Evolutionary conservation across 768 basidiomycete species (phyloP).

Genomic region (Mycena albidolilacea): DNA sequence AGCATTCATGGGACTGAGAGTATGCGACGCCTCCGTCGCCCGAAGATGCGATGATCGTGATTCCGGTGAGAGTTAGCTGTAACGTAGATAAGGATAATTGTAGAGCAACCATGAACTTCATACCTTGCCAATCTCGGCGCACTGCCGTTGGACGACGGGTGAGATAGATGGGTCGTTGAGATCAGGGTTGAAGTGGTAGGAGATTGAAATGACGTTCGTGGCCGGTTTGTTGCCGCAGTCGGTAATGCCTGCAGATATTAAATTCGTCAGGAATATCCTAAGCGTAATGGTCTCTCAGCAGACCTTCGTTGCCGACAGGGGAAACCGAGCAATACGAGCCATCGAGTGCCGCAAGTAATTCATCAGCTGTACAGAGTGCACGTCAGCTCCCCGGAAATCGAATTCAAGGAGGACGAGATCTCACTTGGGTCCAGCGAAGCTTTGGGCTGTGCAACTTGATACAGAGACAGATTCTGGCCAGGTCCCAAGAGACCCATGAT

Average conservation of each 20-base stretch:
- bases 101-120: background rate
- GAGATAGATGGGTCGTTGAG: constrained; percentile 30
- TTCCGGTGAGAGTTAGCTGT: constrained; percentile 26
- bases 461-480: constrained; percentile 28
- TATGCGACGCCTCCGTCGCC: constrained; percentile 33
- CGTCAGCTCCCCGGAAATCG: background rate
- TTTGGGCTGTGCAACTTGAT: constrained; percentile 24
- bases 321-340: constrained; percentile 25
- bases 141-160: constrained; percentile 30
- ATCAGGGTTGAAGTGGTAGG: constrained; percentile 34
- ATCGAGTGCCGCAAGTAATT: constrained; percentile 30
- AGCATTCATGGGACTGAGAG: constrained; percentile 24
- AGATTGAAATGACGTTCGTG: constrained; percentile 32
- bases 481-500: constrained; percentile 31
- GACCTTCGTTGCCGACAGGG: constrained; percentile 25
- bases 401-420: background rate
- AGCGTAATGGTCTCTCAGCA: background rate
- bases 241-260: constrained; percentile 15
- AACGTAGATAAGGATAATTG: background rate
- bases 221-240: constrained; percentile 30
- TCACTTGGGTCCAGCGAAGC: constrained; percentile 26
- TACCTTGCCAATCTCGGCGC: constrained; percentile 31
- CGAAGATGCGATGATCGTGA: constrained; percentile 27
- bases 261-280: too few relatives aligned
- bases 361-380: constrained; percentile 22